Conservation (phyloP, 768 basidiomycete species). For the Termitomyces sp. region DNA sequence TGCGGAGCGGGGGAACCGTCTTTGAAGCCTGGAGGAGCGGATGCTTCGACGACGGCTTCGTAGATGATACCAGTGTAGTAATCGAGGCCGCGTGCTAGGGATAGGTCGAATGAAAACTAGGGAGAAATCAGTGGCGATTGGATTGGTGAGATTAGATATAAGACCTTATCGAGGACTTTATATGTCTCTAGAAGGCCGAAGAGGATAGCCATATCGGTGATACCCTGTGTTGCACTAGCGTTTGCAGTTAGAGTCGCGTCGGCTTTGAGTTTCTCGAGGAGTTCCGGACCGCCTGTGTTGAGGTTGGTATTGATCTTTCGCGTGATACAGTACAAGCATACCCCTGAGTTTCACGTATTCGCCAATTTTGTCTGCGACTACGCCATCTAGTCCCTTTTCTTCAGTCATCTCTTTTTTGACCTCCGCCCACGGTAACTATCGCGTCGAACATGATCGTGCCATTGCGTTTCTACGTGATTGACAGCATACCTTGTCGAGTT, state of each 20-base stretch:
- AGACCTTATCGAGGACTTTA: conserved; percentile 72
- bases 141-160: conserved; percentile 4
- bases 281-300: conserved; percentile 64
- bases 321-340: conserved; percentile 16
- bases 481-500: conserved; percentile 82
- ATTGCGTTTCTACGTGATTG: neutral
- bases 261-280: conserved; percentile 64
- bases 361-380: conserved; percentile 88
- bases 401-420: conserved; percentile 96
- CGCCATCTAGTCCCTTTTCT: conserved; percentile 83
- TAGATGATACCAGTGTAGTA: conserved; percentile 99
- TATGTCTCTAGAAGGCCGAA: conserved; percentile 82
- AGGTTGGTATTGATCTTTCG: neutral
- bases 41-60: conserved; percentile 90
- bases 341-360: conserved; percentile 97
- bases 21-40: conserved; percentile 83
- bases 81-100: conserved; percentile 94
- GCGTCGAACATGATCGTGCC: neutral
- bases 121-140: conserved; percentile 1
- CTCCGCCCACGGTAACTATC: conserved; percentile 79
- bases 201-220: conserved; percentile 81
- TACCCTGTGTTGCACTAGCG: conserved; percentile 69
- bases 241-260: conserved; percentile 67
- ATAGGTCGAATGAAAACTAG: conserved; percentile 93
- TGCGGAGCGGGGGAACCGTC: conserved; percentile 32